These are phyloP conservation scores for Ganoderma resinaceum DNA, from an alignment of 1,284 basidiomycete genomes.

Conservation along the genomic window DNA sequence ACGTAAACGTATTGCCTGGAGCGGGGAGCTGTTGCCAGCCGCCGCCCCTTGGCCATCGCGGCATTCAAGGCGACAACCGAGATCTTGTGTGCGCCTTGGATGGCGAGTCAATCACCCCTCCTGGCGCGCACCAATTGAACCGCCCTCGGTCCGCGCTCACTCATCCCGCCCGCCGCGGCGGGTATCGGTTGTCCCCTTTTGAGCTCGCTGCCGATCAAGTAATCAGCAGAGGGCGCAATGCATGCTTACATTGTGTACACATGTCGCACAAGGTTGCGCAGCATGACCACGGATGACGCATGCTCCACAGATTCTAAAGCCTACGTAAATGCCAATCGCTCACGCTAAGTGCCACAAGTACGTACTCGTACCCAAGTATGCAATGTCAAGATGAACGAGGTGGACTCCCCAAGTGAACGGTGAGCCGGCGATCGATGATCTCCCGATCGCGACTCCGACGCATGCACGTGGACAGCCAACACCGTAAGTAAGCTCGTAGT, in stretches of 20 bases:
- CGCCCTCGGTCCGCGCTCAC: background rate
- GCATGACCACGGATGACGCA: background rate
- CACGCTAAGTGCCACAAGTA: background rate
- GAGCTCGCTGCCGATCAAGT: background rate
- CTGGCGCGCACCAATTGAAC: background rate
- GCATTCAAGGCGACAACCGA: background rate
- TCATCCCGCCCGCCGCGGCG: background rate
- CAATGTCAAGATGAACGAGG: background rate
- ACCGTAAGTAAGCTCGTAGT: background rate
- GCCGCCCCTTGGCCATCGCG: background rate
- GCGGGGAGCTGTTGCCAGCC: background rate
- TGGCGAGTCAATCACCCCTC: constrained; percentile 1
- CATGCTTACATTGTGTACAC: background rate
- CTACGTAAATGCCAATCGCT: background rate
- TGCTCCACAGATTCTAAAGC: too few relatives aligned
- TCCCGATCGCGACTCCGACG: background rate
- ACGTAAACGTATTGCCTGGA: background rate
- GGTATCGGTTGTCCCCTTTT: background rate
- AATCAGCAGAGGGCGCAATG: background rate
- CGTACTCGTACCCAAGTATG: background rate
- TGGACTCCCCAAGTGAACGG: background rate
- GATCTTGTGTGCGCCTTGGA: background rate
- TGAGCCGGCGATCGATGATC: background rate
- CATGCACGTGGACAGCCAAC: background rate
- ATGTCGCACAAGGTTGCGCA: background rate